These are phyloP conservation scores for Sclerotinia glacialis DNA, from an alignment of 2,329 filamentous ascomycete species.

Conservation along the genomic window DNA sequence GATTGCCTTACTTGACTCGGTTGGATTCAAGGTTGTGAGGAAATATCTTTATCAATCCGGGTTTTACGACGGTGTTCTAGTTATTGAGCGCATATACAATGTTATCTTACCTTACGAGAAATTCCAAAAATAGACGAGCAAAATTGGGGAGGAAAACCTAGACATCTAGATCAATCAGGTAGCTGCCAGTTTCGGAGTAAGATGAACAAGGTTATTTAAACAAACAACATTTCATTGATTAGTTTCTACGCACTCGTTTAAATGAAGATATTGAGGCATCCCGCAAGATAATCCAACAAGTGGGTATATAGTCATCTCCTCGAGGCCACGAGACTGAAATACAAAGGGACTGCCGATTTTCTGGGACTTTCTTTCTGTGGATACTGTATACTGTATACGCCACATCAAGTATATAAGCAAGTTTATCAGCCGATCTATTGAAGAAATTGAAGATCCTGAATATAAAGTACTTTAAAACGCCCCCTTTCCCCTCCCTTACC, in stretches of 20 bases:
- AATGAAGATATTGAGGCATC: not conserved
- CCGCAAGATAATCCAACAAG: not conserved
- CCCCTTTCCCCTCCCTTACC: not conserved
- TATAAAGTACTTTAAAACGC: not conserved
- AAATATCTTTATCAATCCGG: not conserved
- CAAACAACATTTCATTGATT: not conserved
- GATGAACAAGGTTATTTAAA: not conserved
- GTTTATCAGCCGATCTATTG: not conserved
- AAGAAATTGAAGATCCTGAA: not conserved
- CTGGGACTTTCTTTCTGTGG: not conserved
- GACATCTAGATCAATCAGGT: not conserved
- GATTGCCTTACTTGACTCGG: not conserved
- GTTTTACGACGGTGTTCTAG: not conserved
- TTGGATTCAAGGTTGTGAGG: not conserved
- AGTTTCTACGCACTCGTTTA: not conserved
- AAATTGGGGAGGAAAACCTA: not conserved
- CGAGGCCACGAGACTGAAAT: not conserved
- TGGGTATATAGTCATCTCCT: not conserved
- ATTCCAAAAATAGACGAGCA: not conserved
- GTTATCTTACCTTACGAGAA: not conserved
- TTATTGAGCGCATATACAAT: constrained; percentile 1
- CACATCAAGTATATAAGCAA: not conserved
- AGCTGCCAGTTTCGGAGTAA: not conserved
- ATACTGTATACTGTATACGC: not conserved
- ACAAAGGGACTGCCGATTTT: not conserved